Evolutionary conservation across 805 yeast species (phyloP), one percentile per base, ranked within the genome.

Genomic region (Cephaloascus albidus): DNA sequence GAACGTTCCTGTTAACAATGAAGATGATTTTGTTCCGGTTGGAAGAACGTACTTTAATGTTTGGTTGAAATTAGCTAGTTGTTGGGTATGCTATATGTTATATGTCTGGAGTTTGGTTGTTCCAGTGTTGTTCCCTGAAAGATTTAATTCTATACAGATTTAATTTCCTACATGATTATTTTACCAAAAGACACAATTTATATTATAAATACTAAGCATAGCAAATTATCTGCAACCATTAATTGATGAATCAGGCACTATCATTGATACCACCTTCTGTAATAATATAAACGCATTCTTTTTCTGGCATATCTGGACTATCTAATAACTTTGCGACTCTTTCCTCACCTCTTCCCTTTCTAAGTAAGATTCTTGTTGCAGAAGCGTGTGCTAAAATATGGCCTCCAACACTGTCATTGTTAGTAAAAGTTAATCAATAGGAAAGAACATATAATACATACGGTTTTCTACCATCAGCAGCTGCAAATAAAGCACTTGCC

Each of bases 31-130:
- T 52, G 80, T 87, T 10, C 98, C 98, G 0, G 97, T 93, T 6
- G 99, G 99, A 0, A 71, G 98, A 53, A 90, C 98, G 0, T 89
- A 90, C 60, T 93, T 90, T 57, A 82, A 90, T 48, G 78, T 95
- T 4, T 88, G 96, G 96, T 87, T 90, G 37, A 93, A 93, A 61
- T 85, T 93, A 42, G 69, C 84, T 15, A 81, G 94, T 53, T 84
- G 97, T 1, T 88, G 97, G 95, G 75, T 85, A 35, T 94, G 98
- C 56, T 93, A 79, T 55, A 65, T 68, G 4, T 68, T 93, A 37
- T 93, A 90, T 52, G 79, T 81, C 1, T 93, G 97, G 98, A 85
- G 95, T 5, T 61, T 93, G 44, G 56, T 86, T 8, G 98, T 97
- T 0, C 98, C 98, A 0, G 83, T 85, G 5, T 49, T 86, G 12